phyloP scores from a whole-genome alignment of 768 basidiomycete genomes.

The Clathrus columnatus region DNA sequence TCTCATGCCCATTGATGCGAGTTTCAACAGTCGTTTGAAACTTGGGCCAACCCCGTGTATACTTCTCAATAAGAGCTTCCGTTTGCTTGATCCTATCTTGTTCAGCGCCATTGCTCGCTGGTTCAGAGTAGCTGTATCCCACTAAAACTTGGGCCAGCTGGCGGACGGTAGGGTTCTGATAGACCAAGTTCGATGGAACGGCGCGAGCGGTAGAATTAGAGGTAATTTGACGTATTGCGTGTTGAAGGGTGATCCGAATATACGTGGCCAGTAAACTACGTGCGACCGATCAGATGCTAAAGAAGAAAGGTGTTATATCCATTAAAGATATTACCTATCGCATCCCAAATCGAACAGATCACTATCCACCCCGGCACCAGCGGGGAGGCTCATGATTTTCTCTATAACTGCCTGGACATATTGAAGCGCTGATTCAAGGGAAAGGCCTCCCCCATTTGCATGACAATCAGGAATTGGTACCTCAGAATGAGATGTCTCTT shows the following conservation, averaged over 20 bases:
- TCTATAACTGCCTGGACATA: neutral
- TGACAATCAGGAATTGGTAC: neutral
- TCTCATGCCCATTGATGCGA: neutral
- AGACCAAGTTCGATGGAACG: constrained; percentile 35
- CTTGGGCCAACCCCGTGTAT: neutral
- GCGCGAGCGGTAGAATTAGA: neutral
- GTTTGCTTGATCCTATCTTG: neutral
- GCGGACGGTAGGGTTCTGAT: constrained; percentile 31
- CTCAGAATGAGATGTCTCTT: neutral
- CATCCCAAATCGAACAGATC: neutral
- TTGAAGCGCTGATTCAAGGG: neutral
- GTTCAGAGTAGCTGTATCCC: neutral
- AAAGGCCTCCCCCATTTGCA: neutral
- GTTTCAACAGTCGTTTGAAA: neutral
- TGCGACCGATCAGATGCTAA: neutral
- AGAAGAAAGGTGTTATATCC: neutral
- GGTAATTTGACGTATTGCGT: constrained; percentile 20
- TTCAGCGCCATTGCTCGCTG: neutral
- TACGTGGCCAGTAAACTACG: constrained; percentile 33
- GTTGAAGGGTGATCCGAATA: constrained; percentile 32
- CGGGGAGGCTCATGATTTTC: neutral
- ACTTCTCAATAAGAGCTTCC: neutral
- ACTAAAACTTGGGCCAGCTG: constrained; percentile 24
- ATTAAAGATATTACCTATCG: neutral
- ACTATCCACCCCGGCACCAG: neutral